A percentile compares a stretch with the other conserved stretches of the same genome.
Evolutionary conservation across 1,139 yeast species (phyloP).

Genomic region (Trichomonascaceae sp.): DNA sequence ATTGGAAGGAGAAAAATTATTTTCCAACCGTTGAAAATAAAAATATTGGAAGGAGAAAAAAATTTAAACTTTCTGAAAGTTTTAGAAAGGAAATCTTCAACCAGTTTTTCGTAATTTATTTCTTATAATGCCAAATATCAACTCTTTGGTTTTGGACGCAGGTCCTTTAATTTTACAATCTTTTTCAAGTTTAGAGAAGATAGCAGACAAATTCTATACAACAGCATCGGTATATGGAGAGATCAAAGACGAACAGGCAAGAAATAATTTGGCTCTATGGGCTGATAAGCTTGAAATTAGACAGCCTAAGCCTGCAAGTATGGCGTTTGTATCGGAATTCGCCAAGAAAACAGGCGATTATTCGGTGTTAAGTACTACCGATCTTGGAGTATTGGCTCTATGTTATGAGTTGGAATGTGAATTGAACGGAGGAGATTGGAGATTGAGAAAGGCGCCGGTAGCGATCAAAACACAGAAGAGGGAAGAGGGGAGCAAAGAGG

Average conservation of each 20-base stretch:
- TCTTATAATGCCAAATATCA: slow-evolving; percentile 13
- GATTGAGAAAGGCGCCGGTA: slow-evolving; percentile 55
- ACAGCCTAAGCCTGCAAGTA: slow-evolving; percentile 66
- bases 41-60: background rate
- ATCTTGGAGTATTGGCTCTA: slow-evolving; percentile 85
- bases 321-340: slow-evolving; percentile 64
- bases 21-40: background rate
- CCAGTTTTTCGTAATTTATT: background rate
- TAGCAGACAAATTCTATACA: slow-evolving; percentile 67
- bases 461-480: slow-evolving; percentile 6
- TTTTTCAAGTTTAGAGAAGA: slow-evolving; percentile 63
- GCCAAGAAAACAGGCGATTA: slow-evolving; percentile 89
- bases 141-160: slow-evolving; percentile 74
- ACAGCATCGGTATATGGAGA: slow-evolving; percentile 90
- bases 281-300: slow-evolving; percentile 48
- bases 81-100: too few species aligned
- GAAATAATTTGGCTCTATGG: slow-evolving; percentile 75
- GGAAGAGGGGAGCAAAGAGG: slow-evolving; percentile 15
- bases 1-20: background rate
- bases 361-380: slow-evolving; percentile 80
- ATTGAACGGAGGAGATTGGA: slow-evolving; percentile 58
- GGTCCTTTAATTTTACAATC: slow-evolving; percentile 89
- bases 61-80: background rate
- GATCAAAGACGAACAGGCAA: slow-evolving; percentile 77
- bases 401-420: slow-evolving; percentile 83